Conservation (phyloP, 768 basidiomycete species). For the Ramaria sp. region DNA sequence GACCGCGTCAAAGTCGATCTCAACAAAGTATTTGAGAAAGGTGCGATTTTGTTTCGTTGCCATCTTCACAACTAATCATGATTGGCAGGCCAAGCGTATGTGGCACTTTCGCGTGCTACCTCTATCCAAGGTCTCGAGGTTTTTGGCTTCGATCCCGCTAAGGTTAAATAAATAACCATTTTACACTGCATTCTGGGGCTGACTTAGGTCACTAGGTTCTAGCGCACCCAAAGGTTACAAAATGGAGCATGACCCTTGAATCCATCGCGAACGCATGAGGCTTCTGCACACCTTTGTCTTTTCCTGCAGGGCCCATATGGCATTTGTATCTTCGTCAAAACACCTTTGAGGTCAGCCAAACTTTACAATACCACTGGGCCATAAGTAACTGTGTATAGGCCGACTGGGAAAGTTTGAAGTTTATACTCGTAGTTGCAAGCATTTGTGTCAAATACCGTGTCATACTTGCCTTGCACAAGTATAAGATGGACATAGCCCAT, state of each 20-base stretch:
- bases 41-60: constrained; percentile 23
- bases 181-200: background rate
- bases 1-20: constrained; percentile 93
- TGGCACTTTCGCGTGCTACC: constrained; percentile 83
- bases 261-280: constrained; percentile 22
- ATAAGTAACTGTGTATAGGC: too few relatives aligned
- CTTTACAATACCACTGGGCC: too few relatives aligned
- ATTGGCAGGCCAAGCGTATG: constrained; percentile 72
- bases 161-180: constrained; percentile 33
- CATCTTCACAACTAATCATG: background rate
- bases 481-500: too few relatives aligned
- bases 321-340: too few relatives aligned
- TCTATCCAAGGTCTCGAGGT: constrained; percentile 62
- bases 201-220: constrained; percentile 35
- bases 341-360: too few relatives aligned
- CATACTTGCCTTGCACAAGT: too few relatives aligned
- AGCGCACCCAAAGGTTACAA: constrained; percentile 60
- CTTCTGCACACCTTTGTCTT: too few relatives aligned
- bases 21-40: constrained; percentile 87
- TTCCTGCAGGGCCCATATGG: too few relatives aligned
- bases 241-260: constrained; percentile 64
- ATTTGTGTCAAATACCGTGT: too few relatives aligned
- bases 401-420: too few relatives aligned
- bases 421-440: too few relatives aligned
- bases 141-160: constrained; percentile 61